Evolutionary conservation across 164 flowering plant species (phyloP).

Genomic region (Aristolochia fimbriata): DNA sequence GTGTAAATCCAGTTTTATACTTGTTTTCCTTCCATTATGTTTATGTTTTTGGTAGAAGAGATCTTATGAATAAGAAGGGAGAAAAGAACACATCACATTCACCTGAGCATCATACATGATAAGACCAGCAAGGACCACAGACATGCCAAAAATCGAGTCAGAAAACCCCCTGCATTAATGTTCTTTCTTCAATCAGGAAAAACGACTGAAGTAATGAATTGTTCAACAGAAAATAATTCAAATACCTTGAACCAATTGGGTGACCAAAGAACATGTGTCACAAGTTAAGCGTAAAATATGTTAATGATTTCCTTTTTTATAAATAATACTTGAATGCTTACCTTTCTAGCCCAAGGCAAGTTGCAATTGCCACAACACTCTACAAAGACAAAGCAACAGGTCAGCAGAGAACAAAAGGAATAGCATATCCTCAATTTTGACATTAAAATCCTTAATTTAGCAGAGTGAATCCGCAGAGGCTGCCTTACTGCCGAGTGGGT

Average conservation of each 20-base stretch:
- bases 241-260: not conserved
- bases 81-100: not conserved
- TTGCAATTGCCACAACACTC: conserved; percentile 57
- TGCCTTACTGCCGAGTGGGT: conserved; percentile 72
- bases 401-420: conserved; percentile 1
- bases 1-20: too few species aligned
- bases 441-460: not conserved
- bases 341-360: conserved; percentile 74
- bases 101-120: conserved; percentile 96
- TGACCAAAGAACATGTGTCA: not conserved
- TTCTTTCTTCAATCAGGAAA: too few species aligned
- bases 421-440: not conserved
- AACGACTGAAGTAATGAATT: not conserved
- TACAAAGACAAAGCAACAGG: not conserved
- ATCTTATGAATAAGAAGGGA: too few species aligned
- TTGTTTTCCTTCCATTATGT: too few species aligned
- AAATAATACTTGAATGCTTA: too few species aligned
- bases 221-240: not conserved
- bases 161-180: conserved; percentile 57
- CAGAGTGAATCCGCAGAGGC: not conserved
- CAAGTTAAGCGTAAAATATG: not conserved
- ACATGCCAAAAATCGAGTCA: conserved; percentile 72
- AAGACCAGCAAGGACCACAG: conserved; percentile 69
- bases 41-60: too few species aligned
- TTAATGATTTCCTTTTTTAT: too few species aligned